Percentiles rank a stretch among this genome's conserved stretches.
Conservation (phyloP, 1,284 basidiomycete species). For the Xerocomus cyaneibrunnescens region DNA sequence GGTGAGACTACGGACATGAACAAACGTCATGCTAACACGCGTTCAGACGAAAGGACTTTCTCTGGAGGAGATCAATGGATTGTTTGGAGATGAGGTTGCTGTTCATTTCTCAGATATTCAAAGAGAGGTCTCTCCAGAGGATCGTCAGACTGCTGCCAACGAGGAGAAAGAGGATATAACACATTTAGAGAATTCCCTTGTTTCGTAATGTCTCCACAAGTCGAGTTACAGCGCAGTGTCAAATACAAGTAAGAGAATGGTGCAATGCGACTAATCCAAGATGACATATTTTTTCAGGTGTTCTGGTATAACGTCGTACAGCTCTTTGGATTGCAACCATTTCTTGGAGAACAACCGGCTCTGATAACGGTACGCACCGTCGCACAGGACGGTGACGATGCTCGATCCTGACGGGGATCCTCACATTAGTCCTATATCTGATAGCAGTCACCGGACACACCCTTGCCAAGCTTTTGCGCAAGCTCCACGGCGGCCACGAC, state of each 20-base stretch:
- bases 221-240: neutral
- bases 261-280: slow-evolving; percentile 51
- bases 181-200: neutral
- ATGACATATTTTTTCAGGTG: slow-evolving; percentile 91
- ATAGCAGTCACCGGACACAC: slow-evolving; percentile 39
- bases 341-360: slow-evolving; percentile 93
- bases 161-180: neutral
- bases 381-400: slow-evolving; percentile 89
- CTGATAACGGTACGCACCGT: slow-evolving; percentile 97
- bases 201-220: neutral
- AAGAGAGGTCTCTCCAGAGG: neutral
- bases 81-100: neutral
- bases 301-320: slow-evolving; percentile 80
- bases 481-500: slow-evolving; percentile 92
- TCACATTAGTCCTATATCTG: neutral
- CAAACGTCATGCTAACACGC: neutral
- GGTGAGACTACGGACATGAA: neutral
- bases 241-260: neutral
- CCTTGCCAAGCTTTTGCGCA: slow-evolving; percentile 81
- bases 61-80: neutral
- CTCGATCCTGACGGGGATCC: slow-evolving; percentile 60
- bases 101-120: neutral
- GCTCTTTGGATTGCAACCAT: slow-evolving; percentile 87
- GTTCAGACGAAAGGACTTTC: neutral
- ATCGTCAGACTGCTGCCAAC: neutral